Conservation (phyloP, 2,329 filamentous ascomycete genomes). For the Hypoxylon rubiginosum region DNA sequence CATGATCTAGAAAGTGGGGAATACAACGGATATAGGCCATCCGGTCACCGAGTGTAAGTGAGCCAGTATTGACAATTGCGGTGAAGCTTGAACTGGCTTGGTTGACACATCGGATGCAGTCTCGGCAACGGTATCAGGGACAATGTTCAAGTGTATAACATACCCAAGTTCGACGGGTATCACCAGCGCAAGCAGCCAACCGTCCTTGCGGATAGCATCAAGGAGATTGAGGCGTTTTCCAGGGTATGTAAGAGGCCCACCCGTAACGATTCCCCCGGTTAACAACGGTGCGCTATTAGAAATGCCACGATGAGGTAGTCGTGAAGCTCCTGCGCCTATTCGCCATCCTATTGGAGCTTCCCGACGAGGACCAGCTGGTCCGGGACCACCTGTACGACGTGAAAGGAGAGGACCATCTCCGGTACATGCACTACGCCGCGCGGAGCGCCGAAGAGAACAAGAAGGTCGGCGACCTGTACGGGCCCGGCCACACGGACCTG, state of each 20-base stretch:
- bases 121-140: constrained; percentile 59
- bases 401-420: constrained; percentile 71
- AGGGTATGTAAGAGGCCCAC: constrained; percentile 43
- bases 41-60: constrained; percentile 54
- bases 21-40: constrained; percentile 69
- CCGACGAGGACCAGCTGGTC: constrained; percentile 67
- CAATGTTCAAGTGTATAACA: constrained; percentile 72
- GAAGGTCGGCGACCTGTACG: constrained; percentile 56
- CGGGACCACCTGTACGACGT: constrained; percentile 69
- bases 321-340: constrained; percentile 70
- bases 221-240: constrained; percentile 69
- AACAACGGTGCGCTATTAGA: constrained; percentile 32
- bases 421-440: constrained; percentile 69
- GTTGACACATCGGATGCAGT: constrained; percentile 17
- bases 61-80: constrained; percentile 2
- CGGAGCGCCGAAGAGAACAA: constrained; percentile 56
- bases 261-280: constrained; percentile 17
- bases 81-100: not conserved
- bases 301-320: constrained; percentile 66
- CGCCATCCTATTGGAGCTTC: constrained; percentile 71
- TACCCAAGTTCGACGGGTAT: constrained; percentile 68
- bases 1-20: constrained; percentile 63
- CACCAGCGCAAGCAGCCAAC: constrained; percentile 58
- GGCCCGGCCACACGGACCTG: constrained; percentile 66
- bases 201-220: constrained; percentile 62